Conservation (phyloP, 1,284 basidiomycete species). For the Malassezia sp. region DNA sequence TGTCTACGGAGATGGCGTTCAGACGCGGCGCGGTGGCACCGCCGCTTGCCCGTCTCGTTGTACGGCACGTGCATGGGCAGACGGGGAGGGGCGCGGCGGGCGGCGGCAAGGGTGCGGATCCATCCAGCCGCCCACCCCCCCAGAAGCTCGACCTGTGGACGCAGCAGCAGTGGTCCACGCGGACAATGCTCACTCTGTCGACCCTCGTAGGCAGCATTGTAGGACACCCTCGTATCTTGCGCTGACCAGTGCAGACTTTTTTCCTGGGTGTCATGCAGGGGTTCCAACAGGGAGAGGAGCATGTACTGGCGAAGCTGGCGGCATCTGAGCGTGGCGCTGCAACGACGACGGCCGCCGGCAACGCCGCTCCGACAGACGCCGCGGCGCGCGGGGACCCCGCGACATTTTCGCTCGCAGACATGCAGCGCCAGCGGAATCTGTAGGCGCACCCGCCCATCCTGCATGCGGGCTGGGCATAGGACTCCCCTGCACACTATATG, state of each 20-base stretch:
- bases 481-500: too few relatives aligned
- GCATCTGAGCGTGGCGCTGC: not conserved
- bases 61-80: too few relatives aligned
- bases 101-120: too few relatives aligned
- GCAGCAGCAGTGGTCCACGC: slow-evolving; percentile 11
- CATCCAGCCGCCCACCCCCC: too few relatives aligned
- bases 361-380: not conserved
- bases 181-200: slow-evolving; percentile 12
- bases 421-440: too few relatives aligned
- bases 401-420: not conserved
- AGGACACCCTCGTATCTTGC: slow-evolving; percentile 6
- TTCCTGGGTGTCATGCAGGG: slow-evolving; percentile 9
- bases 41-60: too few relatives aligned
- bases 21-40: too few relatives aligned
- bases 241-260: slow-evolving; percentile 2
- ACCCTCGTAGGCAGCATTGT: slow-evolving; percentile 12
- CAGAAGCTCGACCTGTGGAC: too few relatives aligned
- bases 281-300: slow-evolving; percentile 6
- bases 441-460: too few relatives aligned
- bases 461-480: too few relatives aligned
- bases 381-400: not conserved
- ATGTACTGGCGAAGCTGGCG: not conserved
- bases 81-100: too few relatives aligned
- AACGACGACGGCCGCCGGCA: not conserved
- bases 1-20: too few relatives aligned